Evolutionary conservation across 2,329 filamentous ascomycete genomes (phyloP).

Genomic region (Exophiala viscosa): DNA sequence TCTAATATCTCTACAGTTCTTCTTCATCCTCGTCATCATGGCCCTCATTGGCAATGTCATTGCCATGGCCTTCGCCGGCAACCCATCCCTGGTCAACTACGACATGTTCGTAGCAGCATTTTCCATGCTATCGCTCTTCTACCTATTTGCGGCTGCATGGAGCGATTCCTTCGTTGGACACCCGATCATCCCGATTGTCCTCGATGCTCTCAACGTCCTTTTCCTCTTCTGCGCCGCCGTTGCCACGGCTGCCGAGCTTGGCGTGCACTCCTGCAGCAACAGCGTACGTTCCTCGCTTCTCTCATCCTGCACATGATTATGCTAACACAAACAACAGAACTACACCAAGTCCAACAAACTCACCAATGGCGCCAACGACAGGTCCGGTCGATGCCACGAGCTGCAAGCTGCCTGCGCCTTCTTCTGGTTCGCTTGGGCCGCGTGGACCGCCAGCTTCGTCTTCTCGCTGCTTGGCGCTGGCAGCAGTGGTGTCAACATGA

Average conservation of each 20-base stretch:
- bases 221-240: constrained; percentile 49
- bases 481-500: constrained; percentile 34
- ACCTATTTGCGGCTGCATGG: constrained; percentile 44
- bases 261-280: constrained; percentile 45
- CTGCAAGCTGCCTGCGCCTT: constrained; percentile 50
- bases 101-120: constrained; percentile 48
- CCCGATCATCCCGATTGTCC: constrained; percentile 41
- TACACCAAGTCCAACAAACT: constrained; percentile 44
- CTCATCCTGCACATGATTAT: constrained; percentile 4
- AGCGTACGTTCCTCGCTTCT: constrained; percentile 34
- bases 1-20: constrained; percentile 43
- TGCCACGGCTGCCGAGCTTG: constrained; percentile 46
- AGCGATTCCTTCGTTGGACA: constrained; percentile 40
- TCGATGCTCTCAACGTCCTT: constrained; percentile 47
- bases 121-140: constrained; percentile 47
- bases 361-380: constrained; percentile 40
- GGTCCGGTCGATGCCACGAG: constrained; percentile 47
- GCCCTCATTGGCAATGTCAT: constrained; percentile 63
- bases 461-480: constrained; percentile 39
- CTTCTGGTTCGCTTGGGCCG: constrained; percentile 49
- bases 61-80: constrained; percentile 48
- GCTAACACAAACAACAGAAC: constrained; percentile 27
- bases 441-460: constrained; percentile 41
- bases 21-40: constrained; percentile 59
- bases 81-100: constrained; percentile 57